phyloP scores from a whole-genome alignment of 805 yeast genomes.

The Crinitomyces ghanaensis region DNA sequence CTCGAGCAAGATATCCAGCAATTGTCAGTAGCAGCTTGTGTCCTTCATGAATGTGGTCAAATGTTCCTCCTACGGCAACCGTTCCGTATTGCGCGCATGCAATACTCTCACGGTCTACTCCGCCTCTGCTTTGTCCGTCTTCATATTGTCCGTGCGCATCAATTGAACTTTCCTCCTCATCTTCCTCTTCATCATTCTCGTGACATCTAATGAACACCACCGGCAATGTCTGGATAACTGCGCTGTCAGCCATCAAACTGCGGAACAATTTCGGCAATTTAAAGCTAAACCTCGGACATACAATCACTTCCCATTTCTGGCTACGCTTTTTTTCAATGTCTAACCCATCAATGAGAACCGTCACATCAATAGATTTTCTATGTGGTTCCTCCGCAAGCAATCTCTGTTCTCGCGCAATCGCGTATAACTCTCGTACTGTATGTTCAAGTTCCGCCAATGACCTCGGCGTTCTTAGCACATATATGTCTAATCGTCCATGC shows the following conservation, averaged over 20 bases:
- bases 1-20: slow-evolving; percentile 48
- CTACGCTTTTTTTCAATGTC: slow-evolving; percentile 17
- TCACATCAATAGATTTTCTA: slow-evolving; percentile 13
- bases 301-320: slow-evolving; percentile 25
- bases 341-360: slow-evolving; percentile 25
- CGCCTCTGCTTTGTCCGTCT: too few relatives aligned
- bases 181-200: slow-evolving; percentile 8
- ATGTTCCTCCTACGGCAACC: slow-evolving; percentile 81
- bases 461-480: slow-evolving; percentile 19
- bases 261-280: slow-evolving; percentile 14
- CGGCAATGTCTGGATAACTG: slow-evolving; percentile 14
- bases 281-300: slow-evolving; percentile 19
- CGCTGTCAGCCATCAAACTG: slow-evolving; percentile 12
- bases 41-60: slow-evolving; percentile 93
- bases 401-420: slow-evolving; percentile 13
- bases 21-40: slow-evolving; percentile 76
- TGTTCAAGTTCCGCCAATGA: slow-evolving; percentile 16
- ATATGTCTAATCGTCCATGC: slow-evolving; percentile 21
- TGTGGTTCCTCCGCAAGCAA: slow-evolving; percentile 5
- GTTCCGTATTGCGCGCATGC: too few relatives aligned
- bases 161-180: slow-evolving; percentile 9
- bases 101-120: too few relatives aligned
- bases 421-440: slow-evolving; percentile 19
- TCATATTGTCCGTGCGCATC: too few relatives aligned
- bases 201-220: slow-evolving; percentile 14